Conservation (phyloP, 2,329 filamentous ascomycete species). For the Fusarium scirpi region DNA sequence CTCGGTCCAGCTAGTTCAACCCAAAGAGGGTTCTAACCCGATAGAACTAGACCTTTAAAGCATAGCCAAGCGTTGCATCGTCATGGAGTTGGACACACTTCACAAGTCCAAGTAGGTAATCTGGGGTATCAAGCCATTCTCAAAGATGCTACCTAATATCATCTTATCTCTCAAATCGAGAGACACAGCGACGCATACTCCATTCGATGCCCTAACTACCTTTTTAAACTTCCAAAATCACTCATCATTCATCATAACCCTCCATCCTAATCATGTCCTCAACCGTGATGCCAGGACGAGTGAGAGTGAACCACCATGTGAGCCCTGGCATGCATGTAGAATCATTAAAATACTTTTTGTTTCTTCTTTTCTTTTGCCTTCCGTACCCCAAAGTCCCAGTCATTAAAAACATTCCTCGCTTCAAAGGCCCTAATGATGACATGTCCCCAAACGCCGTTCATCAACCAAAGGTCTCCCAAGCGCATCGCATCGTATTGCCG, state of each 20-base stretch:
- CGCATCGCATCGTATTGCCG: constrained; percentile 18
- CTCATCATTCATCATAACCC: constrained; percentile 35
- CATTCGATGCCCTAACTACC: constrained; percentile 32
- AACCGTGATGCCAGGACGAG: constrained; percentile 18
- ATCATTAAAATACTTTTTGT: constrained; percentile 40
- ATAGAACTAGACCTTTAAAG: not conserved
- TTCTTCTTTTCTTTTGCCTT: constrained; percentile 32
- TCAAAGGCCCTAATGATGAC: constrained; percentile 30
- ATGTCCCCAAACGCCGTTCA: constrained; percentile 39
- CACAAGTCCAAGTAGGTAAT: not conserved
- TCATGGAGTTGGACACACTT: not conserved
- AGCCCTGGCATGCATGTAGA: constrained; percentile 11
- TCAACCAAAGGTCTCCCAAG: constrained; percentile 36
- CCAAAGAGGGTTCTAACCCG: constrained; percentile 6
- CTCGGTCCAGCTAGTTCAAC: constrained; percentile 2
- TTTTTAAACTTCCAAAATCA: constrained; percentile 31
- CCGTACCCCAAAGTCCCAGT: constrained; percentile 27
- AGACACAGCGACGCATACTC: constrained; percentile 28
- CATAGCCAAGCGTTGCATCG: not conserved
- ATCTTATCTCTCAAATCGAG: constrained; percentile 9
- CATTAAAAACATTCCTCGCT: constrained; percentile 39
- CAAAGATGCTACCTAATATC: constrained; percentile 34
- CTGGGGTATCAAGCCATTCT: constrained; percentile 41
- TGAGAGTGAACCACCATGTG: constrained; percentile 19
- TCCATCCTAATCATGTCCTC: constrained; percentile 17